These are phyloP conservation scores for Silybum marianum DNA, from an alignment of 129 eudicot genomes.

Conservation along the genomic window DNA sequence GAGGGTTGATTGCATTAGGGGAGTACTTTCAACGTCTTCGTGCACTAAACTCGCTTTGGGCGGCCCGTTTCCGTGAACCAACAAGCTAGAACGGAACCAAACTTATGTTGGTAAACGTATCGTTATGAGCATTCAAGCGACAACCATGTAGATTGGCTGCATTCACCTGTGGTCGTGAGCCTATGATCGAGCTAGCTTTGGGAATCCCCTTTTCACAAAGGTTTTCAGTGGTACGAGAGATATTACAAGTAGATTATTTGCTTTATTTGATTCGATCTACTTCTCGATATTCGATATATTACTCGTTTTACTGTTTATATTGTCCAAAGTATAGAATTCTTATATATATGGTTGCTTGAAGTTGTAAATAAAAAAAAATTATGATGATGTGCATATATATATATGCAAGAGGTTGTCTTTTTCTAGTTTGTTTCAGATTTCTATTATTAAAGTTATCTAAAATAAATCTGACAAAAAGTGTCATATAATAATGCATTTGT, in stretches of 20 bases:
- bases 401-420: conserved; percentile 23
- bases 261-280: conserved; percentile 13
- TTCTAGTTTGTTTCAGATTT: neutral
- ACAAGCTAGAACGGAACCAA: conserved; percentile 16
- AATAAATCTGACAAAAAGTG: too few relatives aligned
- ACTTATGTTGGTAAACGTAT: conserved; percentile 6
- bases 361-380: conserved; percentile 33
- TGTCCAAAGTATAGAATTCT: conserved; percentile 22
- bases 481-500: too few relatives aligned
- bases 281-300: conserved; percentile 1
- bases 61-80: conserved; percentile 63
- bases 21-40: conserved; percentile 93
- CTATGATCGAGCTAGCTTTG: conserved; percentile 25
- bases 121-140: neutral
- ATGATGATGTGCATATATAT: conserved; percentile 29
- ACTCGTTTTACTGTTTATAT: conserved; percentile 20
- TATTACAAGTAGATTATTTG: conserved; percentile 29
- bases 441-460: too few relatives aligned
- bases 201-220: neutral
- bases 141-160: neutral
- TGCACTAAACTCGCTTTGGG: conserved; percentile 79
- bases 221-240: neutral
- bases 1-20: conserved; percentile 83
- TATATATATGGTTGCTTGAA: conserved; percentile 16
- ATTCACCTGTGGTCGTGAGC: neutral